Evolutionary conservation across 164 flowering plant species (phyloP).

Genomic region (Piper longum): DNA sequence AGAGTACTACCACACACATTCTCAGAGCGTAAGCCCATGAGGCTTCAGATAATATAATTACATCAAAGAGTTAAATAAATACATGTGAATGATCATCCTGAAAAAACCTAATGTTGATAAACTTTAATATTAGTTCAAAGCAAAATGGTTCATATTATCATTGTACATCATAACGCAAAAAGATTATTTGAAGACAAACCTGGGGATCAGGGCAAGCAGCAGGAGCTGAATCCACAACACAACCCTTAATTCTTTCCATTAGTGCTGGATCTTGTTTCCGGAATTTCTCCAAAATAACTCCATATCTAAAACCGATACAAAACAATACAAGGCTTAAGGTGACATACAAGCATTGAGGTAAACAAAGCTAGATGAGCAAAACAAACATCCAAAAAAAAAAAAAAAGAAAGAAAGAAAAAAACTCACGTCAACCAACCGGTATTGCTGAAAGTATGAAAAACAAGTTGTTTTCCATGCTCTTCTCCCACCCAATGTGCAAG

Average conservation of each 20-base stretch:
- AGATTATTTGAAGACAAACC: constrained; percentile 19
- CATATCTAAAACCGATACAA: constrained; percentile 41
- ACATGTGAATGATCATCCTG: no score
- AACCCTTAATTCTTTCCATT: constrained; percentile 59
- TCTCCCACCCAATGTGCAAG: constrained; percentile 74
- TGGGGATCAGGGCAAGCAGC: constrained; percentile 89
- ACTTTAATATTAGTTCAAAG: not conserved
- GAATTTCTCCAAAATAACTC: constrained; percentile 67
- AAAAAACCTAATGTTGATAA: no score
- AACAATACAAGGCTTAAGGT: constrained; percentile 1
- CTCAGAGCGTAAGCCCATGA: not conserved
- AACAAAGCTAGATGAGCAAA: not conserved
- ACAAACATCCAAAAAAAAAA: not conserved
- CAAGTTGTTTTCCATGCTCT: constrained; percentile 55
- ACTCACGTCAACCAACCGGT: constrained; percentile 98
- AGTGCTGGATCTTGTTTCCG: constrained; percentile 52
- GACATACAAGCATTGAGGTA: not conserved
- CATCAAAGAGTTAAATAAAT: not conserved
- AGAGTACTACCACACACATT: no score
- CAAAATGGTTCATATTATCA: not conserved
- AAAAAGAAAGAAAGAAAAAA: not conserved
- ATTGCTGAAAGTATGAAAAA: constrained; percentile 93
- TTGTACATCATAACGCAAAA: not conserved
- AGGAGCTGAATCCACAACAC: constrained; percentile 95
- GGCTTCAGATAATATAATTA: not conserved